Base-by-base conservation (phyloP, 352 stramenopile species). In the Phytophthora brassicae region DNA sequence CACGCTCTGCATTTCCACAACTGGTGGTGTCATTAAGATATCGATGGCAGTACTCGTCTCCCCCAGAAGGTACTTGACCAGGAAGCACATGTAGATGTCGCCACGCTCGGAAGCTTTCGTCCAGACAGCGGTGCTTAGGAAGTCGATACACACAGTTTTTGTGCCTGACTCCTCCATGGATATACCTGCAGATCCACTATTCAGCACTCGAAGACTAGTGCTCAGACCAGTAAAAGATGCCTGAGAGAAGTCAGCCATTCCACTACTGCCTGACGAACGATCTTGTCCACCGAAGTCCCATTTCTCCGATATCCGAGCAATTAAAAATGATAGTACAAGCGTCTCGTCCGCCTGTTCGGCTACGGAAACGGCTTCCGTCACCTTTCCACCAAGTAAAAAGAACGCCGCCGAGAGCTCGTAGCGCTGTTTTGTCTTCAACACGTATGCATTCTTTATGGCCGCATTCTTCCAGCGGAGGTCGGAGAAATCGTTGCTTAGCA, bases 361-460 rank as follows among this genome's bases (percentile, higher is more conserved):
- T 8, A 95, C 84, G 6, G 83, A 76, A 33, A 91, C 73, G 2
- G 87, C 87, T 60, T 95, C 85, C 36, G 85, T 81, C 19, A 90
- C 57, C 51, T 92, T 92, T 13, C 81, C 74, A 13, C 84, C 86
- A 3, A 96, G 74, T 19, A 96, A 28, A 49, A 96, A 96, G 43
- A 96, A 96, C 1, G 87, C 77, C 2, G 87, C 86, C 0, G 86
- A 90, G 9, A 96, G 64, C 45, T 81, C 74, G 39, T 89, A 94
- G 13, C 85, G 84, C 19, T 90, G 82, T 58, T 97, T 95, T 14
- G 79, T 79, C 56, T 96, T 94, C 16, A 97, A 60, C 29, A 94
- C 86, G 55, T 91, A 96, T 0, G 89, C 89, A 44, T 97, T 97
- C 65, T 97, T 97, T n/a, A 95, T 84, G 13, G 89, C 88, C 9